These are phyloP conservation scores for Leucogyrophana mollusca DNA, from an alignment of 768 basidiomycete genomes.

Conservation along the genomic window DNA sequence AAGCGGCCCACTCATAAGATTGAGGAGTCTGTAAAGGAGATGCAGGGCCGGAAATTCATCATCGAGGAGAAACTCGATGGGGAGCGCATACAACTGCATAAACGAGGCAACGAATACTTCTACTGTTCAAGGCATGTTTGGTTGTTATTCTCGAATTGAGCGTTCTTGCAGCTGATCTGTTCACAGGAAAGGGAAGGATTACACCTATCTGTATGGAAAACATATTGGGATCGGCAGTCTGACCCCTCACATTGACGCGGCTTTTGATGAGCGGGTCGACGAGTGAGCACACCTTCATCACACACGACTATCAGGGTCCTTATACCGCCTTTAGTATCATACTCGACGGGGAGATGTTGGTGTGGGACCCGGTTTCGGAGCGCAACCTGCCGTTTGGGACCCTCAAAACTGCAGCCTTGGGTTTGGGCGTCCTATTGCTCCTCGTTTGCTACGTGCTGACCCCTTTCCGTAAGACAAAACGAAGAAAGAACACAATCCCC, in stretches of 20 bases:
- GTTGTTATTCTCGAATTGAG: not conserved
- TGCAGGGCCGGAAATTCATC: constrained; percentile 76
- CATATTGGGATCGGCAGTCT: constrained; percentile 80
- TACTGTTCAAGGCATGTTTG: constrained; percentile 80
- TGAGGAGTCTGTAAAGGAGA: constrained; percentile 81
- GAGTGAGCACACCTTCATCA: constrained; percentile 54
- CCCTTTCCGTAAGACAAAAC: constrained; percentile 53
- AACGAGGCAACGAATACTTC: constrained; percentile 85
- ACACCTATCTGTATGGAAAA: constrained; percentile 89
- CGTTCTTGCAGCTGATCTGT: constrained; percentile 2
- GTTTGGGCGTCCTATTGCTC: constrained; percentile 37
- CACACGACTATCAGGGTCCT: constrained; percentile 4
- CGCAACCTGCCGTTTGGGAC: constrained; percentile 91
- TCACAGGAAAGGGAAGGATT: constrained; percentile 83
- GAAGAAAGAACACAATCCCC: constrained; percentile 67
- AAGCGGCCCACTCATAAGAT: constrained; percentile 81
- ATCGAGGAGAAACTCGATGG: constrained; percentile 99
- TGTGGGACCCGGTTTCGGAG: constrained; percentile 91
- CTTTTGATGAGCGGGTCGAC: constrained; percentile 73
- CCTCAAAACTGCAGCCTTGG: constrained; percentile 88
- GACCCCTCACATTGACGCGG: constrained; percentile 80
- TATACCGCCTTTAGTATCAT: constrained; percentile 61
- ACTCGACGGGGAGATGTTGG: constrained; percentile 97
- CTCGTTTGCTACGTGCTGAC: constrained; percentile 1
- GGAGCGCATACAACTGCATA: constrained; percentile 95